Percentiles rank a stretch among this genome's conserved stretches.
These are phyloP conservation scores for Magnolia kwangsiensis DNA, from an alignment of 164 flowering plant genomes.

Conservation along the genomic window DNA sequence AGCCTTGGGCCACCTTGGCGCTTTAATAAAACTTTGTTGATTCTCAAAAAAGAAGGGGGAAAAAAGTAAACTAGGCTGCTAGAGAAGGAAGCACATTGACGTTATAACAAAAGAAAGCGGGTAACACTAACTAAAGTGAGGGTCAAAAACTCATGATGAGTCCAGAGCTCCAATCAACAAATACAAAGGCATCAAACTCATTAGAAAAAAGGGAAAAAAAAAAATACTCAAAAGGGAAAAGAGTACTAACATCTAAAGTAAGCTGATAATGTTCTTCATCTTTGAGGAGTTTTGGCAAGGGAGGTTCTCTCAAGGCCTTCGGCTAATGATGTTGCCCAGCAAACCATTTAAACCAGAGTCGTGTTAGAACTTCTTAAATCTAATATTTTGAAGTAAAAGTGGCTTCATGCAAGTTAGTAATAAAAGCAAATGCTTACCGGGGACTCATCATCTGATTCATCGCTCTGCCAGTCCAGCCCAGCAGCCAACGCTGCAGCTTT, in stretches of 20 bases:
- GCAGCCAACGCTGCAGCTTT: slow-evolving; percentile 71
- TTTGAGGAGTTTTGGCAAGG: slow-evolving; percentile 62
- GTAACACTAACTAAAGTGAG: neutral
- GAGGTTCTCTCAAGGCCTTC: slow-evolving; percentile 45
- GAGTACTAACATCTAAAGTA: slow-evolving; percentile 54
- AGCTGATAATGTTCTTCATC: slow-evolving; percentile 60
- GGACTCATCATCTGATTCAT: slow-evolving; percentile 66
- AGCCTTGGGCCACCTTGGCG: too few relatives aligned
- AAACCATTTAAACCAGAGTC: slow-evolving; percentile 9
- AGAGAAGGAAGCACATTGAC: too few relatives aligned
- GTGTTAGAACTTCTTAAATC: neutral
- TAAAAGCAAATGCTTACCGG: slow-evolving; percentile 25
- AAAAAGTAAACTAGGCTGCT: too few relatives aligned
- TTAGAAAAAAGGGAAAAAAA: neutral
- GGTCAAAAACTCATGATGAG: neutral
- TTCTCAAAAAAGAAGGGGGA: too few relatives aligned
- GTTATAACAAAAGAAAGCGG: neutral
- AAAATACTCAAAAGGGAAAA: neutral
- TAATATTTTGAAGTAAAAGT: too few relatives aligned
- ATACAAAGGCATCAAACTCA: neutral
- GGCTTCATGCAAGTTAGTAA: neutral
- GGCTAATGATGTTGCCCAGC: slow-evolving; percentile 17
- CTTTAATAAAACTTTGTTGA: too few relatives aligned
- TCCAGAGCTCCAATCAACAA: neutral
- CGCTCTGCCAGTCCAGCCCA: slow-evolving; percentile 72